Percentiles rank a stretch among this genome's conserved stretches.
Evolutionary conservation across 1,284 basidiomycete genomes (phyloP).

Genomic region (Pyrrhoderma noxium): DNA sequence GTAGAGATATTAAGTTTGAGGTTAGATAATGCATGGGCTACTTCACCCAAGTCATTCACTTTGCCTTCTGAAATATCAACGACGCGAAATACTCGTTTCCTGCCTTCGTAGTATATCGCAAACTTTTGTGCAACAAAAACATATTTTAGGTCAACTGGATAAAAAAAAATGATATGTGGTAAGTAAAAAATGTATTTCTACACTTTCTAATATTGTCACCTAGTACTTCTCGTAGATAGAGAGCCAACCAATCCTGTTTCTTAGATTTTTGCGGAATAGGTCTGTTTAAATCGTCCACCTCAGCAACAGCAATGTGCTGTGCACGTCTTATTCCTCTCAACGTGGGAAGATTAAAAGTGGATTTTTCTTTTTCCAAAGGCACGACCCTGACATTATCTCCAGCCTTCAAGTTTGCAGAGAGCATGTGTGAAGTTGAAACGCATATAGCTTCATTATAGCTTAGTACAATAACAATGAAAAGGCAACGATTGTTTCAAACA

Average conservation of each 20-base stretch:
- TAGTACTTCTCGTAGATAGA: conserved; percentile 14
- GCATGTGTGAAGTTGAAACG: conserved; percentile 37
- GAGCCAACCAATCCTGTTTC: conserved; percentile 11
- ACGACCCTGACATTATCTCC: conserved; percentile 41
- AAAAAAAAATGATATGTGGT: not conserved
- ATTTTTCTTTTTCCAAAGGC: conserved; percentile 39
- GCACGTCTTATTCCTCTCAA: conserved; percentile 44
- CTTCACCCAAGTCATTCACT: not conserved
- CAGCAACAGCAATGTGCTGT: conserved; percentile 42
- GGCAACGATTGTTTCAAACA: conserved; percentile 9
- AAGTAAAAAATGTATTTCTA: too few species aligned
- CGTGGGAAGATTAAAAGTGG: conserved; percentile 40
- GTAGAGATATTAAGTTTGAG: conserved; percentile 33
- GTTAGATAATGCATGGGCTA: conserved; percentile 26
- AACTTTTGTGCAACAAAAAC: conserved; percentile 8
- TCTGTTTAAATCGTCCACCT: conserved; percentile 27
- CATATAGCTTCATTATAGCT: conserved; percentile 24
- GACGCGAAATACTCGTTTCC: conserved; percentile 45
- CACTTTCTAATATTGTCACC: too few species aligned
- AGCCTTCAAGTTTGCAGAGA: conserved; percentile 49
- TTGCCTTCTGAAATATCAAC: conserved; percentile 34
- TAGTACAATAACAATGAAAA: conserved; percentile 41
- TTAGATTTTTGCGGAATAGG: conserved; percentile 12
- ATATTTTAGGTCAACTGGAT: conserved; percentile 16
- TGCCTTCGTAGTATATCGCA: conserved; percentile 37